These are phyloP conservation scores for Yarrowia hollandica DNA, from an alignment of 805 yeast species.

Conservation along the genomic window DNA sequence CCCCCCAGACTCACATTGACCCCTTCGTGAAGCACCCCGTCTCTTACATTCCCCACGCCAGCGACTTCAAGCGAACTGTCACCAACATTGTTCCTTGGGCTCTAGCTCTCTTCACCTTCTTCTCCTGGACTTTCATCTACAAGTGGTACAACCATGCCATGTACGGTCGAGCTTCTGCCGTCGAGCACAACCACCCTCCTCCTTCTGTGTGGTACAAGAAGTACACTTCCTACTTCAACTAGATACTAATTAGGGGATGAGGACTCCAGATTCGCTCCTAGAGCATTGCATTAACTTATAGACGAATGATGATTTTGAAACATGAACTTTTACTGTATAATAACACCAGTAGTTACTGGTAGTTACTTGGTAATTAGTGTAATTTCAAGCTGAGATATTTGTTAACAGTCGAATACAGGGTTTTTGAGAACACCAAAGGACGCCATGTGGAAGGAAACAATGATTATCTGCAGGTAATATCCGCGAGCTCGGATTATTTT, in stretches of 20 bases:
- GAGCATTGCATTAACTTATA: conserved; percentile 14
- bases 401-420: too few species aligned
- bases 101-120: neutral
- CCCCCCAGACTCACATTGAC: neutral
- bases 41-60: neutral
- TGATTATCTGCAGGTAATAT: too few species aligned
- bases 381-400: too few species aligned
- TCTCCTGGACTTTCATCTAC: conserved; percentile 27
- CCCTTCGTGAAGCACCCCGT: conserved; percentile 18
- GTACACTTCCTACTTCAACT: conserved; percentile 19
- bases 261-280: too few species aligned
- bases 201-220: conserved; percentile 20
- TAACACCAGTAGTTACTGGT: too few species aligned
- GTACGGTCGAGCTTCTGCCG: conserved; percentile 23
- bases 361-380: too few species aligned
- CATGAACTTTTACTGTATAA: neutral
- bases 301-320: neutral
- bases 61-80: conserved; percentile 18
- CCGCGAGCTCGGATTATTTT: too few species aligned
- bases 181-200: conserved; percentile 16
- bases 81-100: conserved; percentile 7
- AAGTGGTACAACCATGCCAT: conserved; percentile 27
- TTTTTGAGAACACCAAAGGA: too few species aligned
- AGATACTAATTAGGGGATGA: too few species aligned
- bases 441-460: too few species aligned